Conservation (phyloP, 345 rosid genomes). For the Pistacia vera region DNA sequence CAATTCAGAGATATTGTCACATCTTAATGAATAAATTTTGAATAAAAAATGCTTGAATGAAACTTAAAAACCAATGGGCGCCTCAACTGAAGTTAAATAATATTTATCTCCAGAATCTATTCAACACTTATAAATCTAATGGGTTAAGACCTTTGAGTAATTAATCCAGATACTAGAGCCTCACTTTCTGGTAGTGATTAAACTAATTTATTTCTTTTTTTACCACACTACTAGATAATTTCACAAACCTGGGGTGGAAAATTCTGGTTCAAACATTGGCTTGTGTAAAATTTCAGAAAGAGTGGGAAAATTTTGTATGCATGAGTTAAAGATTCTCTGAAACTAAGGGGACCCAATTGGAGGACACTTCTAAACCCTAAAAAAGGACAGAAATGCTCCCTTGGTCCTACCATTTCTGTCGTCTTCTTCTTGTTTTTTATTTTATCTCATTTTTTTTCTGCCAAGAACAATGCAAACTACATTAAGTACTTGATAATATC, state of each 20-base stretch:
- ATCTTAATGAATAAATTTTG: no score
- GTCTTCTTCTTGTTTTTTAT: neutral
- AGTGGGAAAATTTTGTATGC: neutral
- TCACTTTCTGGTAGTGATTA: neutral
- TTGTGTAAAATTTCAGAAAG: no score
- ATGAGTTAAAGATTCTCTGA: conserved; percentile 10
- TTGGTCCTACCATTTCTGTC: neutral
- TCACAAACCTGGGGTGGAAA: neutral
- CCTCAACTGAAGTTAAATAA: no score
- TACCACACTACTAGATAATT: neutral
- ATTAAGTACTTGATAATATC: neutral
- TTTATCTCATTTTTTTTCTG: neutral
- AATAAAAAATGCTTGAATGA: no score
- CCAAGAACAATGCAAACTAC: neutral
- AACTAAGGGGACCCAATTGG: conserved; percentile 3
- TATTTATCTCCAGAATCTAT: no score
- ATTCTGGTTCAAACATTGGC: neutral
- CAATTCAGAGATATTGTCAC: no score
- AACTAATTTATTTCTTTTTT: neutral
- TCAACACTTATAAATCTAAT: no score
- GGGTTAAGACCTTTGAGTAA: no score
- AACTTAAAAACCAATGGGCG: no score
- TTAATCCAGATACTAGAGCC: no score
- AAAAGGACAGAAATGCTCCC: conserved; percentile 9
- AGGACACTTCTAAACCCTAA: neutral